Conservation (phyloP, 2,329 filamentous ascomycete genomes). For the Sarocladium kiliense region DNA sequence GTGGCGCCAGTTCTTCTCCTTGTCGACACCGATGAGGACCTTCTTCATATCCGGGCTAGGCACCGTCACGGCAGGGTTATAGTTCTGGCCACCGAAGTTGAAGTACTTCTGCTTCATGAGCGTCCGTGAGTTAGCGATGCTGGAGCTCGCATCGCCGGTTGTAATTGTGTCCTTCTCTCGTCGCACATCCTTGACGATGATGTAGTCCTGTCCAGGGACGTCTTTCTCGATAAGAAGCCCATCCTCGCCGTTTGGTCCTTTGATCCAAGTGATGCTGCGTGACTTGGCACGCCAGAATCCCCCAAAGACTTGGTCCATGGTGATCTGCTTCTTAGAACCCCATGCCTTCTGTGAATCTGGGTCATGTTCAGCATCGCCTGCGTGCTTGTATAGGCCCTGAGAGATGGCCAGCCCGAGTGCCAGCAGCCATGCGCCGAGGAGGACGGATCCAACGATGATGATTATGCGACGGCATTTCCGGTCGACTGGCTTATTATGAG, state of each 20-base stretch:
- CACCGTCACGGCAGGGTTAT: constrained; percentile 58
- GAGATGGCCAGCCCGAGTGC: constrained; percentile 64
- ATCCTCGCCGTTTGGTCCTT: constrained; percentile 70
- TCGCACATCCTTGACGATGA: constrained; percentile 83
- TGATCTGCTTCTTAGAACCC: constrained; percentile 67
- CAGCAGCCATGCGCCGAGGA: constrained; percentile 63
- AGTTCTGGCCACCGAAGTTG: constrained; percentile 46
- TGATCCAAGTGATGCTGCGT: constrained; percentile 72
- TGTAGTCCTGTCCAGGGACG: constrained; percentile 60
- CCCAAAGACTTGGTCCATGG: constrained; percentile 62
- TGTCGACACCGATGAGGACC: constrained; percentile 73
- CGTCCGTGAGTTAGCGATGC: constrained; percentile 50
- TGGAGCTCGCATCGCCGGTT: constrained; percentile 23
- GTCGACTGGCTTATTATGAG: constrained; percentile 54
- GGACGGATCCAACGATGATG: constrained; percentile 54
- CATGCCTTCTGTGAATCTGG: constrained; percentile 55
- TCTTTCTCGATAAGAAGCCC: constrained; percentile 76
- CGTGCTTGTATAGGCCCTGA: constrained; percentile 60
- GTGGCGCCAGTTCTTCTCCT: constrained; percentile 78
- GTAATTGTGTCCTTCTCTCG: constrained; percentile 3
- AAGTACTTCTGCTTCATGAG: constrained; percentile 71
- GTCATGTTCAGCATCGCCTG: constrained; percentile 59
- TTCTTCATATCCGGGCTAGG: constrained; percentile 82
- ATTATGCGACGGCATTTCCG: constrained; percentile 58
- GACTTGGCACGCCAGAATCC: constrained; percentile 60